These are phyloP conservation scores for Verbascum thapsus DNA, from an alignment of 257 asterid species.

Conservation along the genomic window DNA sequence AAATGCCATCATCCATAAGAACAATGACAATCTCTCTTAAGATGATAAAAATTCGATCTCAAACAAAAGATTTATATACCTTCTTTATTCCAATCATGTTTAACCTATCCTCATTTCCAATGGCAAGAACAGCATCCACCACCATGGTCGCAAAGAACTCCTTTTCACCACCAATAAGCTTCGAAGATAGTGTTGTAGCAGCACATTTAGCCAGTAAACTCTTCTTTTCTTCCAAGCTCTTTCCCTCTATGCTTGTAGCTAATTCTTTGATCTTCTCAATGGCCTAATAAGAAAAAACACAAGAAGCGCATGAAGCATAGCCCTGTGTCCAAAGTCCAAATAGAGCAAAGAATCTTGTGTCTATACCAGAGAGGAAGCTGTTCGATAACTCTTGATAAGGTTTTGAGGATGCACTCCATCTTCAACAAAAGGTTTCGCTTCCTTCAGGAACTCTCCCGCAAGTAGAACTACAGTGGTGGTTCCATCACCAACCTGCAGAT, in stretches of 20 bases:
- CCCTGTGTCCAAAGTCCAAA: constrained; percentile 21
- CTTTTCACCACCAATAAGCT: constrained; percentile 99
- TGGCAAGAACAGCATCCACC: constrained; percentile 91
- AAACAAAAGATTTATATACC: constrained; percentile 41
- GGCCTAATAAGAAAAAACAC: constrained; percentile 44
- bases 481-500: constrained; percentile 95
- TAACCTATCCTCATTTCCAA: constrained; percentile 85
- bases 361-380: constrained; percentile 83
- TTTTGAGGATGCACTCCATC: constrained; percentile 99
- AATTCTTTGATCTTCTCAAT: constrained; percentile 74
- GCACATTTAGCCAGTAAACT: constrained; percentile 91
- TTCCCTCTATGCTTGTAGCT: constrained; percentile 89
- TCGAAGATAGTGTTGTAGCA: constrained; percentile 93
- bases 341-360: constrained; percentile 7
- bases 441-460: constrained; percentile 94
- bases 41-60: neutral
- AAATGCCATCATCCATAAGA: too few species aligned
- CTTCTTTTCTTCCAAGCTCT: constrained; percentile 91
- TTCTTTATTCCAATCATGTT: constrained; percentile 98
- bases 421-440: constrained; percentile 96
- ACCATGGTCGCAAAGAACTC: constrained; percentile 96
- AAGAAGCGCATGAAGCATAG: constrained; percentile 18
- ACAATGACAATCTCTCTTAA: constrained; percentile 8
- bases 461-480: constrained; percentile 97
- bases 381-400: constrained; percentile 84